A percentile compares a stretch with the other conserved stretches of the same genome.
phyloP scores from a whole-genome alignment of 768 basidiomycete genomes.

The Dendrothele bispora region DNA sequence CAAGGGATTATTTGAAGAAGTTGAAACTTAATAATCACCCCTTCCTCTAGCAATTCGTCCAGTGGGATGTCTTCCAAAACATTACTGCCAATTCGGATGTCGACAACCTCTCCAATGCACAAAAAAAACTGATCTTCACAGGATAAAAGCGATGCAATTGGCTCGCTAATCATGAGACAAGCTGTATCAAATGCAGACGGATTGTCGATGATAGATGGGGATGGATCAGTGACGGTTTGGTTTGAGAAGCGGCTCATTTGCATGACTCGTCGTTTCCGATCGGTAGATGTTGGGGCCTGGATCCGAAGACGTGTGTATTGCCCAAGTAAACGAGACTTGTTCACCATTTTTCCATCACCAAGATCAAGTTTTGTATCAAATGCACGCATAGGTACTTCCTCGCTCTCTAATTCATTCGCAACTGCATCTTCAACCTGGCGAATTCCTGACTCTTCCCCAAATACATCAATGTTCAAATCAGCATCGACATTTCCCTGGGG shows the following conservation, averaged over 20 bases:
- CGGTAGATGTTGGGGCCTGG: neutral
- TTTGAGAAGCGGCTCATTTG: neutral
- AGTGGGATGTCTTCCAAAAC: conserved; percentile 1
- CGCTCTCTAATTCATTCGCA: neutral
- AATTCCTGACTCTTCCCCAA: too few species aligned
- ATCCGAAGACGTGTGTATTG: neutral
- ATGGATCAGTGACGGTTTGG: neutral
- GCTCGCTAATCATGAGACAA: neutral
- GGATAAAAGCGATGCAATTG: neutral
- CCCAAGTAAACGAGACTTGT: neutral
- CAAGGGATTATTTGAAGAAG: conserved; percentile 2
- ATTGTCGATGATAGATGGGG: neutral
- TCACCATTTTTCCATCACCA: neutral
- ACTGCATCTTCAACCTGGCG: neutral
- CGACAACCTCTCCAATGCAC: conserved; percentile 2
- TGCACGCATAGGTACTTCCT: neutral
- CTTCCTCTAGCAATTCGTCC: neutral
- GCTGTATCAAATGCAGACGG: neutral
- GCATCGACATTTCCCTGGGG: neutral
- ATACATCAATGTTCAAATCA: too few species aligned
- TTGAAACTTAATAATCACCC: neutral
- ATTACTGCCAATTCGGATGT: neutral
- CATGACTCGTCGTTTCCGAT: neutral
- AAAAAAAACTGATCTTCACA: neutral
- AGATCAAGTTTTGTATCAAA: neutral